These are phyloP conservation scores for Chaetomium olivaceum DNA, from an alignment of 2,329 filamentous ascomycete species.

Conservation along the genomic window DNA sequence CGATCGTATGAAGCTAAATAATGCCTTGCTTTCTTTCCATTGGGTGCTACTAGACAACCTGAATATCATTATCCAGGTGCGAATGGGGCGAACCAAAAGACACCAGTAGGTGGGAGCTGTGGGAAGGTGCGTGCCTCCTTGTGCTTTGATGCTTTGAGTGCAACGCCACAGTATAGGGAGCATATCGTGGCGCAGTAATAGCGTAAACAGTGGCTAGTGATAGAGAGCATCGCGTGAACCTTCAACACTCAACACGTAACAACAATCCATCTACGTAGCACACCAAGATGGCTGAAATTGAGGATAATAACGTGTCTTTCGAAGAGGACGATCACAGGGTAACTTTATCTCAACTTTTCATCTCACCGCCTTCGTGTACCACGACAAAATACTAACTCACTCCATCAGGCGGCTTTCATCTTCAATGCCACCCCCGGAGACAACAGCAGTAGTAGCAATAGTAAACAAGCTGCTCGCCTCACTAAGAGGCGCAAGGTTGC, in stretches of 20 bases:
- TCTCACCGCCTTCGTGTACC: too few relatives aligned
- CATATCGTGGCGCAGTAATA: conserved; percentile 9
- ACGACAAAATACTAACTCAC: neutral
- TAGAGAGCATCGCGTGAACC: conserved; percentile 1
- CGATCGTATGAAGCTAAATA: conserved; percentile 1
- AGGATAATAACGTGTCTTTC: conserved; percentile 29
- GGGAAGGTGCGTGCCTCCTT: too few relatives aligned
- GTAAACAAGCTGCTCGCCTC: conserved; percentile 42
- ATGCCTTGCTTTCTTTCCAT: neutral
- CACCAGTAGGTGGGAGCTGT: too few relatives aligned
- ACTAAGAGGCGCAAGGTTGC: conserved; percentile 60
- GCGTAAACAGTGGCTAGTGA: conserved; percentile 11
- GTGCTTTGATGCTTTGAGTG: neutral
- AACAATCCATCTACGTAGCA: neutral
- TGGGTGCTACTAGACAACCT: too few relatives aligned
- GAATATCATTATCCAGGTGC: too few relatives aligned
- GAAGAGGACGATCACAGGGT: conserved; percentile 51
- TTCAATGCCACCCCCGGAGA: conserved; percentile 47
- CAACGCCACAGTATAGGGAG: conserved; percentile 2
- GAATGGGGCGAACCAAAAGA: too few relatives aligned
- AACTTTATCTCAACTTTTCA: conserved; percentile 3
- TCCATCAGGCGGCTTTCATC: conserved; percentile 60
- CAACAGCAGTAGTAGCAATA: conserved; percentile 33
- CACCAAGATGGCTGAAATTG: conserved; percentile 24
- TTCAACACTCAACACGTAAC: neutral